phyloP scores from a whole-genome alignment of 202 grass and related monocot species.

The Zizania palustris region DNA sequence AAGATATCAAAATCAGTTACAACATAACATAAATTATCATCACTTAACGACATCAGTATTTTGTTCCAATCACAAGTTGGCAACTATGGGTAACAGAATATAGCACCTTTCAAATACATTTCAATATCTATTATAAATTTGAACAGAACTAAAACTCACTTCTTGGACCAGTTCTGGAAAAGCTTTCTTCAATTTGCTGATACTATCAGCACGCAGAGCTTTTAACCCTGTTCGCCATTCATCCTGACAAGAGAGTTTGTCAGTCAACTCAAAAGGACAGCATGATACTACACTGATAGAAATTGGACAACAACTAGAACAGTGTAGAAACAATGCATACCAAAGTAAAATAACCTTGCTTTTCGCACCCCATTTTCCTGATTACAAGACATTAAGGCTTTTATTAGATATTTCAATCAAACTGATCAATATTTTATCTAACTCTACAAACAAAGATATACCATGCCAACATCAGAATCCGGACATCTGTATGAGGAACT shows the following conservation, averaged over 20 bases:
- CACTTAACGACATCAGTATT: conserved; percentile 17
- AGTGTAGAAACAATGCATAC: conserved; percentile 50
- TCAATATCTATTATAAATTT: background rate
- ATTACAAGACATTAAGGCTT: conserved; percentile 14
- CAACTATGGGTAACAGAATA: background rate
- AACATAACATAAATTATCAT: conserved; percentile 19
- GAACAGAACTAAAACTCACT: conserved; percentile 52
- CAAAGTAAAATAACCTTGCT: conserved; percentile 95
- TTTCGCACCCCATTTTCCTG: conserved; percentile 99
- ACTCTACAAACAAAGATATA: conserved; percentile 43
- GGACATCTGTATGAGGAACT: conserved; percentile 94
- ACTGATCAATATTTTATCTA: background rate
- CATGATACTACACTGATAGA: background rate
- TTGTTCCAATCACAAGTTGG: conserved; percentile 25
- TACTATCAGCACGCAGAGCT: conserved; percentile 83
- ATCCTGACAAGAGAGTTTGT: conserved; percentile 57
- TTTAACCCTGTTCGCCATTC: conserved; percentile 94
- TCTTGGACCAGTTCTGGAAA: conserved; percentile 90
- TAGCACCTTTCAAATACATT: conserved; percentile 34
- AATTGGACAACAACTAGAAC: background rate
- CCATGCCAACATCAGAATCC: conserved; percentile 99
- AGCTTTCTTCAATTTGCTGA: conserved; percentile 92
- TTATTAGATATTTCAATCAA: conserved; percentile 39
- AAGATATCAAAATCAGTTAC: conserved; percentile 23
- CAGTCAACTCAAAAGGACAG: conserved; percentile 39